A percentile compares a stretch with the other conserved stretches of the same genome.
phyloP scores from a whole-genome alignment of 306 rosid species.

The Dalbergia cultrata region DNA sequence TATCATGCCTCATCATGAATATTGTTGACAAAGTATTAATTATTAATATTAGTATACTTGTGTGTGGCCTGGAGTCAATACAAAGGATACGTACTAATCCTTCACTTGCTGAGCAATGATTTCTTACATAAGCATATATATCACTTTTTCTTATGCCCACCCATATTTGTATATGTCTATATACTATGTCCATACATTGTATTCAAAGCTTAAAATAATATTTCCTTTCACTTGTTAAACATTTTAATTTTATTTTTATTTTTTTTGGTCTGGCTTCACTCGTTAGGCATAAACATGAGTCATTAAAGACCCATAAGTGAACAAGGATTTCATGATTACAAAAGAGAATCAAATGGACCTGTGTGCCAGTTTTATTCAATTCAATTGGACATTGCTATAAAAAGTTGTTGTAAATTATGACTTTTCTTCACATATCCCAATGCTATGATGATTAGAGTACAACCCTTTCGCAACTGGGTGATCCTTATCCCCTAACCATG shows the following conservation, averaged over 20 bases:
- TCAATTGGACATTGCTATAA: constrained; percentile 36
- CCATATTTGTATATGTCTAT: too few relatives aligned
- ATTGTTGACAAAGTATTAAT: constrained; percentile 37
- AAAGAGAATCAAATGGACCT: constrained; percentile 7
- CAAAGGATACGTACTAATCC: constrained; percentile 33
- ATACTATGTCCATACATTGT: too few relatives aligned
- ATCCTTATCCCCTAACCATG: constrained; percentile 55
- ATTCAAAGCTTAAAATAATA: too few relatives aligned
- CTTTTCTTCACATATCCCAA: constrained; percentile 49
- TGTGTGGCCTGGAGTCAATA: constrained; percentile 33
- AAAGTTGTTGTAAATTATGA: constrained; percentile 41
- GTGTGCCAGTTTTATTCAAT: constrained; percentile 35
- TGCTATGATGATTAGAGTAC: constrained; percentile 59
- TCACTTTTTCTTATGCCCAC: too few relatives aligned
- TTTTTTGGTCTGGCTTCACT: neutral
- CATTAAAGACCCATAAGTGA: constrained; percentile 18
- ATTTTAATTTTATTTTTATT: too few relatives aligned
- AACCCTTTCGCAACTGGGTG: constrained; percentile 53
- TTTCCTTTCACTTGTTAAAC: constrained; percentile 5
- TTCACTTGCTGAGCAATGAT: neutral
- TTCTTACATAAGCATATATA: too few relatives aligned
- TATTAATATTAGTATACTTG: constrained; percentile 17
- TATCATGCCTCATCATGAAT: constrained; percentile 50
- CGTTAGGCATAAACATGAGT: neutral
- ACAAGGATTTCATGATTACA: neutral